phyloP scores from a whole-genome alignment of 129 eudicot species.

The Flaveria ramosissima region DNA sequence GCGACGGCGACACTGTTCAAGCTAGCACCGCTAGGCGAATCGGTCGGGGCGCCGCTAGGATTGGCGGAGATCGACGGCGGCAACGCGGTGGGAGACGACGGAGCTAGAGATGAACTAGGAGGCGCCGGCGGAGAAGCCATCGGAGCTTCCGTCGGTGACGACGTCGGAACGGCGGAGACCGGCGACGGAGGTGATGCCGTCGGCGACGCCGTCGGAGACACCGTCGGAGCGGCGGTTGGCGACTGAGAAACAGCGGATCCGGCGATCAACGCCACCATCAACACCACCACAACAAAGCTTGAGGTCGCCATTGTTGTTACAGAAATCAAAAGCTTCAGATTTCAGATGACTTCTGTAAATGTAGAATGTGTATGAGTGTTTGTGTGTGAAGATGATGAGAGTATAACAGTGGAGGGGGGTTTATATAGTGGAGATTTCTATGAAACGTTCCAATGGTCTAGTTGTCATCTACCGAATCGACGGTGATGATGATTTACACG shows the following conservation, averaged over 20 bases:
- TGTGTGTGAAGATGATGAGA: constrained; percentile 1
- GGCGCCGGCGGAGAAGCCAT: constrained; percentile 39
- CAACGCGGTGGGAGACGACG: constrained; percentile 25
- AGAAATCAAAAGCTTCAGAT: neutral
- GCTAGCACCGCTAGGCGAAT: constrained; percentile 32
- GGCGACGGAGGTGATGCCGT: constrained; percentile 44
- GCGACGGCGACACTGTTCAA: constrained; percentile 55
- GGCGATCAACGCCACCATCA: constrained; percentile 46
- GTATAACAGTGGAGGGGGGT: constrained; percentile 15
- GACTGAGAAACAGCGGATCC: constrained; percentile 66
- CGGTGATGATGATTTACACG: constrained; percentile 13
- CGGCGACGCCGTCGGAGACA: constrained; percentile 47
- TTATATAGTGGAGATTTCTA: constrained; percentile 25
- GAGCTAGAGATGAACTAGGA: constrained; percentile 37
- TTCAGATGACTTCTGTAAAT: constrained; percentile 9
- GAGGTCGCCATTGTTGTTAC: constrained; percentile 45
- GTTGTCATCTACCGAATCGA: neutral
- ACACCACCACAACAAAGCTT: constrained; percentile 21
- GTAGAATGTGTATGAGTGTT: neutral
- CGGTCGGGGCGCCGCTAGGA: constrained; percentile 42
- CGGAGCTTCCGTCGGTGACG: constrained; percentile 44
- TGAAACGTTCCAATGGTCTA: neutral
- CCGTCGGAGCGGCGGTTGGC: constrained; percentile 51
- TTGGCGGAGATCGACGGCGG: constrained; percentile 35
- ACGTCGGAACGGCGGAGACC: constrained; percentile 34